Percentiles rank a stretch among this genome's conserved stretches.
These are phyloP conservation scores for Oemleria cerasiformis DNA, from an alignment of 306 rosid genomes.

Conservation along the genomic window DNA sequence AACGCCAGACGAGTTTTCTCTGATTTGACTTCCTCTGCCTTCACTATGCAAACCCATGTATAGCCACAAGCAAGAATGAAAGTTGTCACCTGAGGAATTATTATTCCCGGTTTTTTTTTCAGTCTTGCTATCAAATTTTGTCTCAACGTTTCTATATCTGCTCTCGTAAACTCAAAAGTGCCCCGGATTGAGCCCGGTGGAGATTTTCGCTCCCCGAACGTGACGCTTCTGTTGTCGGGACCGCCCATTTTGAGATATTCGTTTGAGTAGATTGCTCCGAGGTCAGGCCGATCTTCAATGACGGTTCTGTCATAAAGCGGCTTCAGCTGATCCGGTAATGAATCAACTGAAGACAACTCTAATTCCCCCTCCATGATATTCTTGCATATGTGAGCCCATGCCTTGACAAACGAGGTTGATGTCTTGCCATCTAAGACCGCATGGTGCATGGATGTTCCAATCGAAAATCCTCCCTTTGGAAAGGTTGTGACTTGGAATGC, in stretches of 20 bases:
- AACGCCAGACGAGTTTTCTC: background rate
- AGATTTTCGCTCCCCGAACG: background rate
- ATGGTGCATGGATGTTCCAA: constrained; percentile 46
- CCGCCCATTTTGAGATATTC: background rate
- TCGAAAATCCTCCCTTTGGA: constrained; percentile 37
- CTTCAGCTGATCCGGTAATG: background rate
- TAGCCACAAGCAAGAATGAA: constrained; percentile 21
- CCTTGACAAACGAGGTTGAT: constrained; percentile 26
- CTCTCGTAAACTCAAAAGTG: constrained; percentile 3
- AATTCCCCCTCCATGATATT: background rate
- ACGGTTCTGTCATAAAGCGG: constrained; percentile 6
- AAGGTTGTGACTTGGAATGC: constrained; percentile 43
- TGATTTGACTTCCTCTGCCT: constrained; percentile 3
- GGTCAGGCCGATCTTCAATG: constrained; percentile 8
- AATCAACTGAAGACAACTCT: background rate
- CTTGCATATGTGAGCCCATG: constrained; percentile 26
- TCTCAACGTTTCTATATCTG: background rate
- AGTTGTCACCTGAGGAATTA: constrained; percentile 2
- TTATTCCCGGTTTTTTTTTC: background rate
- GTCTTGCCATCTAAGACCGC: constrained; percentile 40
- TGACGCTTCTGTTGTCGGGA: constrained; percentile 20
- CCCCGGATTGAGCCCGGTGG: constrained; percentile 14
- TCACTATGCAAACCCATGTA: constrained; percentile 20
- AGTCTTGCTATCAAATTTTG: background rate
- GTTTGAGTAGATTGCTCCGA: constrained; percentile 5